Evolutionary conservation across 495 filamentous ascomycete species (phyloP).

Genomic region (Aspergillus funiculosus): DNA sequence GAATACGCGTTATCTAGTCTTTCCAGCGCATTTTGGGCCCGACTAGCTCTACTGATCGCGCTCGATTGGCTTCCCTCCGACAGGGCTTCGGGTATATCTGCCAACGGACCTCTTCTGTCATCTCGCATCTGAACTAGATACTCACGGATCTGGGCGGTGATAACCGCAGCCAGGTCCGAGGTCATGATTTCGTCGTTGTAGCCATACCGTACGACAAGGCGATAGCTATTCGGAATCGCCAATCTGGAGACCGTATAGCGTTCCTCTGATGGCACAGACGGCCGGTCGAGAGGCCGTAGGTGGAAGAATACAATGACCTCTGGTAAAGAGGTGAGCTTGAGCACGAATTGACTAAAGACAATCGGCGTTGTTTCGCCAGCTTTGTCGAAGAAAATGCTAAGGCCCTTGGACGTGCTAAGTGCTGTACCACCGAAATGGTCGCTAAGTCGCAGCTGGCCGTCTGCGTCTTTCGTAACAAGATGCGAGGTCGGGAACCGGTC

Average conservation of each 20-base stretch:
- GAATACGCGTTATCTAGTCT: slow-evolving; percentile 52
- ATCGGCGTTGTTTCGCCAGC: slow-evolving; percentile 49
- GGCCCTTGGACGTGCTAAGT: slow-evolving; percentile 43
- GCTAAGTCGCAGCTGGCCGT: slow-evolving; percentile 9
- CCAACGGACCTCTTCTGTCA: slow-evolving; percentile 25
- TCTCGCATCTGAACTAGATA: slow-evolving; percentile 23
- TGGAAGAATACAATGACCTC: slow-evolving; percentile 60
- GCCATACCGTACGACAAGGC: slow-evolving; percentile 61
- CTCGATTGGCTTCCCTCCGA: neutral
- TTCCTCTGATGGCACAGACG: slow-evolving; percentile 37
- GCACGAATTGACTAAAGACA: slow-evolving; percentile 59
- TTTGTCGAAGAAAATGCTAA: slow-evolving; percentile 65
- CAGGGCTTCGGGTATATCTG: neutral
- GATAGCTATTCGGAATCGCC: slow-evolving; percentile 54
- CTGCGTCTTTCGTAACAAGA: slow-evolving; percentile 9
- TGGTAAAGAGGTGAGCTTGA: slow-evolving; percentile 53
- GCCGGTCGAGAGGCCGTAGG: slow-evolving; percentile 48
- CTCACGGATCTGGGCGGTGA: slow-evolving; percentile 54
- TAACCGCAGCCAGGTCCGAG: slow-evolving; percentile 51
- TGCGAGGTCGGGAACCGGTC: slow-evolving; percentile 45
- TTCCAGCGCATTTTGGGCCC: neutral
- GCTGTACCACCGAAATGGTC: slow-evolving; percentile 12
- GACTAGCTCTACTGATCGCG: slow-evolving; percentile 1
- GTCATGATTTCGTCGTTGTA: slow-evolving; percentile 65
- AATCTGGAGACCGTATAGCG: slow-evolving; percentile 43